A percentile compares a stretch with the other conserved stretches of the same genome.
Evolutionary conservation across 1,284 basidiomycete species (phyloP).

Genomic region (Irpex rosettiformis): DNA sequence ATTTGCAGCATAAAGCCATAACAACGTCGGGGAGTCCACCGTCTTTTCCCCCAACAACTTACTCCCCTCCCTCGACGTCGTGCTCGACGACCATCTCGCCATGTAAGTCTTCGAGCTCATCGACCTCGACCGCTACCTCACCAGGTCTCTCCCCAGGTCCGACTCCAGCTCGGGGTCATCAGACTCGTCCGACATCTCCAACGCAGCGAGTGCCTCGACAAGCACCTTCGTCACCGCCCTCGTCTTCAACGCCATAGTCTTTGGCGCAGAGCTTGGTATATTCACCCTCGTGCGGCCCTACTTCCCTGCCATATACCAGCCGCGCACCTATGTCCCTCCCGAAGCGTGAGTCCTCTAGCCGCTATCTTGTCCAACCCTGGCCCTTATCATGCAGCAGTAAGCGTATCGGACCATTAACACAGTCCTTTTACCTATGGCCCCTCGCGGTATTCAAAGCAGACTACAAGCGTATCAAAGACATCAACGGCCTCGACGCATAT

Average conservation of each 20-base stretch:
- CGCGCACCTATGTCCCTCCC: slow-evolving; percentile 59
- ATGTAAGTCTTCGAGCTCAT: neutral
- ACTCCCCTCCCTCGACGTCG: neutral
- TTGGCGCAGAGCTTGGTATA: slow-evolving; percentile 58
- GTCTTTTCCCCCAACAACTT: neutral
- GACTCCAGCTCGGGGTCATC: neutral
- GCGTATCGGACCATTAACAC: slow-evolving; percentile 46
- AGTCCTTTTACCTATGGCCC: slow-evolving; percentile 55
- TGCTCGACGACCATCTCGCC: neutral
- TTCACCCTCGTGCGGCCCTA: slow-evolving; percentile 72
- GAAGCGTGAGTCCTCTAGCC: slow-evolving; percentile 37
- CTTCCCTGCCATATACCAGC: slow-evolving; percentile 80
- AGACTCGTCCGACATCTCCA: slow-evolving; percentile 7
- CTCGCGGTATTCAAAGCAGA: slow-evolving; percentile 53
- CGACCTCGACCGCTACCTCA: neutral
- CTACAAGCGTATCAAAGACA: slow-evolving; percentile 55
- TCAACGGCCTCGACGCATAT: slow-evolving; percentile 93
- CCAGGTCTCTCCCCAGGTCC: slow-evolving; percentile 1
- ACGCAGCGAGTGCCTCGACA: slow-evolving; percentile 30
- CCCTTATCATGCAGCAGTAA: slow-evolving; percentile 37
- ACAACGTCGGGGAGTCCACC: neutral
- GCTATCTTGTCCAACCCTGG: neutral
- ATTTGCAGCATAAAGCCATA: neutral
- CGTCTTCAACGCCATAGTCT: slow-evolving; percentile 67
- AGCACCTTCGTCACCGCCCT: slow-evolving; percentile 76